Evolutionary conservation across 192 early-diverging fungal genomes (phyloP).

Genomic region (Backusella westeae): DNA sequence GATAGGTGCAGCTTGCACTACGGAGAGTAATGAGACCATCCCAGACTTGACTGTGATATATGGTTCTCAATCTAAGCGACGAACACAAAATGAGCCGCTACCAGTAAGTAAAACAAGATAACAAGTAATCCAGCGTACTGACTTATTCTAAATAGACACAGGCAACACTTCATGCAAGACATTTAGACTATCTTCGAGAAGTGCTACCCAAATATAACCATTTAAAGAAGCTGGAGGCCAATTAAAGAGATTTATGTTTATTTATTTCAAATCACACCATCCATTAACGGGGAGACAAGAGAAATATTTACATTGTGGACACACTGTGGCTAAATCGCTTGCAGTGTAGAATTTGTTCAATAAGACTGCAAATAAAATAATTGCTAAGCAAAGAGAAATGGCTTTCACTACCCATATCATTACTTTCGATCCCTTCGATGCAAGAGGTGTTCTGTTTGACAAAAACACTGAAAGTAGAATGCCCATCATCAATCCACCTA

Average conservation of each 20-base stretch:
- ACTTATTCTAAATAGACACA: conserved; percentile 40
- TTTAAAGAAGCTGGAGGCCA: conserved; percentile 34
- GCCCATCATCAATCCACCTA: conserved; percentile 43
- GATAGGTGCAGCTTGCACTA: conserved; percentile 65
- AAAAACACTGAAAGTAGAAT: conserved; percentile 50
- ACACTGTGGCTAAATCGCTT: conserved; percentile 25
- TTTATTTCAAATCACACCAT: background rate
- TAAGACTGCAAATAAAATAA: conserved; percentile 11
- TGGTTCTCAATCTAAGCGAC: conserved; percentile 50
- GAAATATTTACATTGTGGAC: conserved; percentile 63
- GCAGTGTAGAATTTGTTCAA: background rate
- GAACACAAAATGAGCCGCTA: conserved; percentile 37
- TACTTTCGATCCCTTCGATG: conserved; percentile 16
- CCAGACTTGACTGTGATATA: conserved; percentile 67
- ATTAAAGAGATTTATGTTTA: conserved; percentile 2
- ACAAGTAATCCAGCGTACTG: background rate
- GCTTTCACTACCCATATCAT: background rate
- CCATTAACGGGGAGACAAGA: conserved; percentile 43
- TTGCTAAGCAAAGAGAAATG: conserved; percentile 3
- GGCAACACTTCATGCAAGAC: conserved; percentile 55
- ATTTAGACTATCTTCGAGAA: conserved; percentile 72
- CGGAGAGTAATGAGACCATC: conserved; percentile 55
- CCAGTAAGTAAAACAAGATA: background rate
- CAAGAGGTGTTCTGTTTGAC: conserved; percentile 12
- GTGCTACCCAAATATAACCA: conserved; percentile 60